A percentile compares a stretch with the other conserved stretches of the same genome.
Conservation (phyloP, 2,329 filamentous ascomycete genomes). For the Colletotrichum liriopes region DNA sequence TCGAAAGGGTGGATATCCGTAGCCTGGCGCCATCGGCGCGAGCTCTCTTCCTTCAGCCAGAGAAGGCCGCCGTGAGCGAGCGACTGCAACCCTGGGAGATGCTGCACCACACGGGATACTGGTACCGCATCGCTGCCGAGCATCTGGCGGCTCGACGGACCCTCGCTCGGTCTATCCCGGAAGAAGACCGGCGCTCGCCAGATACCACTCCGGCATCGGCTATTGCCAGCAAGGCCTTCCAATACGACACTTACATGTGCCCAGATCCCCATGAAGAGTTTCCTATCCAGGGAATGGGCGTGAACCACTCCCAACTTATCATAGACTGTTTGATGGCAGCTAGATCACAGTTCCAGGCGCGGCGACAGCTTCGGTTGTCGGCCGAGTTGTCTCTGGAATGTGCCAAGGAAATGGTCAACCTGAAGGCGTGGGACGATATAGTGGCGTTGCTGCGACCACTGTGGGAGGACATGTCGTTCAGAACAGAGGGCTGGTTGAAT, state of each 20-base stretch:
- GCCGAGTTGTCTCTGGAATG: conserved; percentile 72
- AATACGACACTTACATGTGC: conserved; percentile 78
- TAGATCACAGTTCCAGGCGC: conserved; percentile 67
- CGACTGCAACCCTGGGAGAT: conserved; percentile 75
- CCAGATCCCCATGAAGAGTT: conserved; percentile 74
- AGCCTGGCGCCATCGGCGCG: conserved; percentile 63
- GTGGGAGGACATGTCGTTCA: conserved; percentile 71
- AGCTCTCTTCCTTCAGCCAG: conserved; percentile 68
- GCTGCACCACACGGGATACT: conserved; percentile 78
- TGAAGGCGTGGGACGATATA: conserved; percentile 68
- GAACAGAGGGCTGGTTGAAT: conserved; percentile 72
- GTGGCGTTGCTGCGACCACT: conserved; percentile 69
- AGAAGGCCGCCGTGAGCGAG: conserved; percentile 72
- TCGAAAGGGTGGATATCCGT: conserved; percentile 68
- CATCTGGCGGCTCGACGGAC: conserved; percentile 68
- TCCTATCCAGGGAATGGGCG: conserved; percentile 65
- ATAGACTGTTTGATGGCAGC: conserved; percentile 68
- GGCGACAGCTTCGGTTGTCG: conserved; percentile 67
- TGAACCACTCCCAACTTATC: conserved; percentile 71
- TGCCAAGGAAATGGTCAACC: conserved; percentile 68
- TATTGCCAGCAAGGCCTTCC: conserved; percentile 66
- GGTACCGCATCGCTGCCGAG: conserved; percentile 74
- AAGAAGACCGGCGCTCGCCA: conserved; percentile 71
- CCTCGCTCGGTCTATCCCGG: conserved; percentile 70
- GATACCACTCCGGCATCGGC: conserved; percentile 63